Base-by-base conservation (phyloP, 2,329 filamentous ascomycete genomes). In the Aspergillus cejpii region DNA sequence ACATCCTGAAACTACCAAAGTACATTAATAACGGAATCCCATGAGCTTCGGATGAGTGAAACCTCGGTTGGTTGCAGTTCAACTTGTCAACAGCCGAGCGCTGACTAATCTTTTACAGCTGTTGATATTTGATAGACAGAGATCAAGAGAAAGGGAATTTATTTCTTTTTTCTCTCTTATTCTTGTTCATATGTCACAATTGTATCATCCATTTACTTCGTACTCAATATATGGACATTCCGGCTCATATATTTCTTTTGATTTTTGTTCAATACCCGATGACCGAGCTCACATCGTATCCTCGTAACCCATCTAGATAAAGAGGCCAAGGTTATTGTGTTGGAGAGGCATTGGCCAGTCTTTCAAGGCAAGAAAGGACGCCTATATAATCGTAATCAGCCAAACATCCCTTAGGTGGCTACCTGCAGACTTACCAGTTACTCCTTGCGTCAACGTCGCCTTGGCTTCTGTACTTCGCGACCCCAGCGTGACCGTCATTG, bases 401-500 rank as follows among this genome's bases (percentile, higher is more conserved):
- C 26, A 26, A 23, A 37, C 19, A 3, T 8, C 40, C 26, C 10
- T 24, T n/a, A n/a, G n/a, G n/a, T n/a, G n/a, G n/a, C n/a, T n/a
- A n/a, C n/a, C n/a, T n/a, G n/a, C n/a, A n/a, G n/a, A 74, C 81
- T 69, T 74, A 87, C 90, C 90, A 65, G 87, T 94, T 34, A 94
- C 88, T 54, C 91, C 91, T 65, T 95, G 91, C 0, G 88, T 91
- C 59, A 95, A 66, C 0, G 91, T 95, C 1, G 84, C 81, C 38
- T 80, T 82, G 6, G 91, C 91, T 64, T 94, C 85, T 0, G 91
- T 96, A 67, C 90, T 96, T 51, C 89, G 79, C 60, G 78, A 86
- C 40, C 90, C 89, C 27, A 97, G 73, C 52, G 87, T 94, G 17
- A 95, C 89, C 2, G 90, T 95, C 50, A 85, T 81, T 3, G 92